Conservation (phyloP, 352 stramenopile genomes). For the Phytophthora cactorum region DNA sequence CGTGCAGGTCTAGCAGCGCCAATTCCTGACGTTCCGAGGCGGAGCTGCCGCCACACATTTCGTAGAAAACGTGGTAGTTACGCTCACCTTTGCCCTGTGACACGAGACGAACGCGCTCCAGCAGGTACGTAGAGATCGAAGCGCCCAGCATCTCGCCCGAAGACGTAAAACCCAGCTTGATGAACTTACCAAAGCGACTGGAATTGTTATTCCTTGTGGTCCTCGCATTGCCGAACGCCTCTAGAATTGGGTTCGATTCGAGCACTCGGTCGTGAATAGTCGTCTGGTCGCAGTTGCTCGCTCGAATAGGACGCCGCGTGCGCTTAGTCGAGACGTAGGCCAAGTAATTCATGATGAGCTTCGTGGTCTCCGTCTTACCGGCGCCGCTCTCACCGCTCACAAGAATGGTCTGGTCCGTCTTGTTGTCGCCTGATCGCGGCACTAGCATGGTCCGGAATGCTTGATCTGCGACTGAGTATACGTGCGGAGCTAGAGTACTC, state of each 20-base stretch:
- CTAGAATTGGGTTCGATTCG: slow-evolving; percentile 96
- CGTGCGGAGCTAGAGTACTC: slow-evolving; percentile 71
- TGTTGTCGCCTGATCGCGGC: slow-evolving; percentile 43
- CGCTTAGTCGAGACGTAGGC: slow-evolving; percentile 78
- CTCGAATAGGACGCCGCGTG: slow-evolving; percentile 28
- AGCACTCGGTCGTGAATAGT: slow-evolving; percentile 90
- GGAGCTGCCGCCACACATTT: slow-evolving; percentile 89
- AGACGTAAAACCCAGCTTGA: slow-evolving; percentile 91
- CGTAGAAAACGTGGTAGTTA: slow-evolving; percentile 99
- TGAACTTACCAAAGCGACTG: slow-evolving; percentile 97
- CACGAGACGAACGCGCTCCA: slow-evolving; percentile 96
- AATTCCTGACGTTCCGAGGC: slow-evolving; percentile 58
- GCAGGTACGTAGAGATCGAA: slow-evolving; percentile 92
- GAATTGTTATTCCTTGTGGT: slow-evolving; percentile 98
- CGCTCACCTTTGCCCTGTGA: slow-evolving; percentile 94
- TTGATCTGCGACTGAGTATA: slow-evolving; percentile 87
- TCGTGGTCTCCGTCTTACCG: slow-evolving; percentile 97
- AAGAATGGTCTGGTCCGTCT: slow-evolving; percentile 94
- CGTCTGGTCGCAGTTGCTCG: slow-evolving; percentile 42
- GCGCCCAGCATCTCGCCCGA: slow-evolving; percentile 83
- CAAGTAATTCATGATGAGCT: slow-evolving; percentile 98
- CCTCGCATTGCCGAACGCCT: slow-evolving; percentile 95
- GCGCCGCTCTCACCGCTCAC: slow-evolving; percentile 95
- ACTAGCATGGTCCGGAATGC: slow-evolving; percentile 87
- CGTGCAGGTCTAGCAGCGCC: slow-evolving; percentile 46